Percentiles rank a stretch among this genome's conserved stretches.
phyloP scores from a whole-genome alignment of 176 grass and related monocot genomes.

The Coix lacrymajobi region DNA sequence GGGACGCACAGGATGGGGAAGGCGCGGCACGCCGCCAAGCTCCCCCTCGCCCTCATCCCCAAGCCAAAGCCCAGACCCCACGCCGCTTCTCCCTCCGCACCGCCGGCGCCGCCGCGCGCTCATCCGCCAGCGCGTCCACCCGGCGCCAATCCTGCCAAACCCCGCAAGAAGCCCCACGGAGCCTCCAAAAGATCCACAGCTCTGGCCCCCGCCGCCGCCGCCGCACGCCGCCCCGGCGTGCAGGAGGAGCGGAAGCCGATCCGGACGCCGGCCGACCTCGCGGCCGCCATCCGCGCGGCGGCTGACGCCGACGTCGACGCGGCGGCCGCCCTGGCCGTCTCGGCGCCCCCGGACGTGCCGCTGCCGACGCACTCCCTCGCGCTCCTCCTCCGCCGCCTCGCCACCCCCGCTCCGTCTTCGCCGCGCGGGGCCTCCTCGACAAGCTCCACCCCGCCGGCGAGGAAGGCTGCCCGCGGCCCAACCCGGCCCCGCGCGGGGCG shows the following conservation, averaged over 20 bases:
- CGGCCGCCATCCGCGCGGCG: constrained; percentile 30
- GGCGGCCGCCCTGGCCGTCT: constrained; percentile 33
- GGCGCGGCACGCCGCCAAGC: constrained; percentile 45
- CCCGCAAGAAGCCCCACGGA: constrained; percentile 21
- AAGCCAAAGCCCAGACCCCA: constrained; percentile 28
- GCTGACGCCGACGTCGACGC: constrained; percentile 38
- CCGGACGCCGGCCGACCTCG: constrained; percentile 26
- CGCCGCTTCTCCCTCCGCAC: not conserved
- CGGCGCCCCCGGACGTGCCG: constrained; percentile 37
- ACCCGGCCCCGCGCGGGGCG: constrained; percentile 42
- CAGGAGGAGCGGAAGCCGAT: constrained; percentile 11
- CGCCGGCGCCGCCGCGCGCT: not conserved
- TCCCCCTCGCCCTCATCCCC: constrained; percentile 30
- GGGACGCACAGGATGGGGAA: constrained; percentile 42
- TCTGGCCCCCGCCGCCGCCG: not conserved
- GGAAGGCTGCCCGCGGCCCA: not conserved
- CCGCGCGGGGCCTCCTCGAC: constrained; percentile 54
- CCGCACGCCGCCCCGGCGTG: not conserved
- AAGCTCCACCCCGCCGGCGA: constrained; percentile 9
- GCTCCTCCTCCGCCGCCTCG: constrained; percentile 76
- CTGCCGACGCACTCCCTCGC: constrained; percentile 47
- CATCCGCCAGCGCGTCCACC: not conserved
- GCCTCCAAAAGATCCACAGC: not conserved
- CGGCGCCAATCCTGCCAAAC: not conserved
- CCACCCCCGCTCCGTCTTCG: constrained; percentile 44